Base-by-base conservation (phyloP, 148 eudicot genomes). In the Chenopodium formosanum region DNA sequence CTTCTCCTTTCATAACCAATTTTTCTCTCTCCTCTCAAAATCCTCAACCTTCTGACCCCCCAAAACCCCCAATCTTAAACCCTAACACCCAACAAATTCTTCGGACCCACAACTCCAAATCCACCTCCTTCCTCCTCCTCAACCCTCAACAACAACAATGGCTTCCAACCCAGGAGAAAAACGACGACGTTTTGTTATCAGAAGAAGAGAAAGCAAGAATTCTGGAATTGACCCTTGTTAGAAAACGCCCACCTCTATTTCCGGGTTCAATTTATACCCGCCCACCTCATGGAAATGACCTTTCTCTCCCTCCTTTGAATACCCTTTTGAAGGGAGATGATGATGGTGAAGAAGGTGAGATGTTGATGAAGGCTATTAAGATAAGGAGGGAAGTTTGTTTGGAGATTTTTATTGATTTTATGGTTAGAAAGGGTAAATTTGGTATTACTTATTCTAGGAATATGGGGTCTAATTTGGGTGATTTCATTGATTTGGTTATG, bases 341-440 rank as follows among this genome's bases (percentile, higher is more conserved):
- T 70, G 86, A 83, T 48, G 85, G 50, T 70, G 86, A 83, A 56
- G 90, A 83, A 5, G 90, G 84, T 46, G 92, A 85, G 78, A 80
- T 91, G 89, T 64, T 95, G 31, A 74, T 86, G 83, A 91, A 82
- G 78, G 97, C 98, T 17, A 82, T 95, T 80, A 92, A 91, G 83
- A 95, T 95, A 78, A 83, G 97, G 77, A 88, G 98, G 87, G 88
- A 85, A 50, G 98, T 95, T 82, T 88, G 89, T 3, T 75, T 80
- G 46, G 93, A 93, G 83, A 89, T 93, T 14, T 88, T 95, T 70
- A 78, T 87, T 84, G 94, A 93, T 70, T 85, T 79, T 20, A 89
- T 95, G 98, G 84, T 79, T 34, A 82, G 67, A 16, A 92, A 82
- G 91, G 98, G 98, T 27, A 92, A 87, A 81, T 95, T 95, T 89